phyloP scores from a whole-genome alignment of 169 alveolate species.

The Cryptosporidium sp. region DNA sequence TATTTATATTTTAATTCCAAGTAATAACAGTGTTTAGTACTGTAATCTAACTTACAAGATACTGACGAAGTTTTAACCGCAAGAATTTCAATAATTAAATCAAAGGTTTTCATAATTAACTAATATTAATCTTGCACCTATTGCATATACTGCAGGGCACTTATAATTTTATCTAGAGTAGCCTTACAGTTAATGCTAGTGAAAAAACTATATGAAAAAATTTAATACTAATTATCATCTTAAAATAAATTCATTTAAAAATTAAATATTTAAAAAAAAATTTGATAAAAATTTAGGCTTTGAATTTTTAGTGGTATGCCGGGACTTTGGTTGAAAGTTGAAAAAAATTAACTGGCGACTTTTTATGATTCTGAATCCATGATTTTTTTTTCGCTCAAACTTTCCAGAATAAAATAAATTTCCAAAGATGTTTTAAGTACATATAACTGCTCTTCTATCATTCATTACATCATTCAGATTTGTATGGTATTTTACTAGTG shows the following conservation, averaged over 20 bases:
- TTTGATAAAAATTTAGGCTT: neutral
- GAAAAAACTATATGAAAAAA: neutral
- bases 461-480: neutral
- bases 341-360: neutral
- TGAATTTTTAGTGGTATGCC: neutral
- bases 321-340: neutral
- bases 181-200: neutral
- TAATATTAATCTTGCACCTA: no score
- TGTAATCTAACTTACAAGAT: neutral
- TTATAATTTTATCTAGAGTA: neutral
- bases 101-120: neutral
- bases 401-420: neutral
- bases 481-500: neutral
- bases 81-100: neutral
- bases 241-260: neutral
- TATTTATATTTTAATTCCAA: conserved; percentile 50
- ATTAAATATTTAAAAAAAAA: no score
- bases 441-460: no score
- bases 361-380: neutral
- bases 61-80: neutral
- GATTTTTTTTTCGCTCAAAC: neutral
- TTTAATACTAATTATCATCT: neutral
- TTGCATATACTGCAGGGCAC: neutral
- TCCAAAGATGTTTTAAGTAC: neutral
- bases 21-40: neutral